Evolutionary conservation across 1,284 basidiomycete species (phyloP).

Genomic region (Cutaneotrichosporon mucoides): DNA sequence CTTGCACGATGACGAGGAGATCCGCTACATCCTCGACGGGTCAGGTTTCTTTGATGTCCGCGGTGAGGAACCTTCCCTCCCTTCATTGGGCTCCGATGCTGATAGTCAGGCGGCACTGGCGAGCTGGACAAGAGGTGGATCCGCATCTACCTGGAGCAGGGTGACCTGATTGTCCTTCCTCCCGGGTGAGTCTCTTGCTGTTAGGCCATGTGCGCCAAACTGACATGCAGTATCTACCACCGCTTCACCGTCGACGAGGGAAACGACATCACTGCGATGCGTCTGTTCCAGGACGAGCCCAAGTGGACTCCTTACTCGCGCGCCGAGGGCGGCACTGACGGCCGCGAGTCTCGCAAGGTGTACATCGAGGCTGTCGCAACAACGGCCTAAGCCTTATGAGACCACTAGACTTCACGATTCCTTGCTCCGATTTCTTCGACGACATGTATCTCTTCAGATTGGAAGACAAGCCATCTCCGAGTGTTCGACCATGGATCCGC

Average conservation of each 20-base stretch:
- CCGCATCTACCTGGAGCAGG: conserved; percentile 61
- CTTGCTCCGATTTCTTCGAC: conserved; percentile 56
- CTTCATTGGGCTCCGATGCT: not conserved
- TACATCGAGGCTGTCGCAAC: conserved; percentile 54
- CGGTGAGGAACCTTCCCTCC: conserved; percentile 51
- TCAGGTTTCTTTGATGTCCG: conserved; percentile 81
- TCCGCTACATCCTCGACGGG: conserved; percentile 74
- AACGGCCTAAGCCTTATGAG: not conserved
- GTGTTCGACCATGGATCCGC: too few species aligned
- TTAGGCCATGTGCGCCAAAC: not conserved
- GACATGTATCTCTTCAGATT: too few species aligned
- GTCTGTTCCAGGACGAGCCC: conserved; percentile 82
- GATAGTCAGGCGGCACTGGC: conserved; percentile 13
- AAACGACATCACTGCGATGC: conserved; percentile 65
- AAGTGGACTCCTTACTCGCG: conserved; percentile 78
- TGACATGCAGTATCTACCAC: conserved; percentile 61
- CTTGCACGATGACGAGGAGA: conserved; percentile 88
- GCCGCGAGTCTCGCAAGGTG: conserved; percentile 58
- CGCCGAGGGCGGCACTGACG: conserved; percentile 57
- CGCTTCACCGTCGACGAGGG: conserved; percentile 73
- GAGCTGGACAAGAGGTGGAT: conserved; percentile 63
- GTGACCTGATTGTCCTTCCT: conserved; percentile 70
- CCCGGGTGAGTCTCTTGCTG: conserved; percentile 53
- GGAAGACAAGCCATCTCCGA: too few species aligned
- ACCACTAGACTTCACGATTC: not conserved